Conservation (phyloP, 345 rosid genomes). For the Capsella bursapastoris region DNA sequence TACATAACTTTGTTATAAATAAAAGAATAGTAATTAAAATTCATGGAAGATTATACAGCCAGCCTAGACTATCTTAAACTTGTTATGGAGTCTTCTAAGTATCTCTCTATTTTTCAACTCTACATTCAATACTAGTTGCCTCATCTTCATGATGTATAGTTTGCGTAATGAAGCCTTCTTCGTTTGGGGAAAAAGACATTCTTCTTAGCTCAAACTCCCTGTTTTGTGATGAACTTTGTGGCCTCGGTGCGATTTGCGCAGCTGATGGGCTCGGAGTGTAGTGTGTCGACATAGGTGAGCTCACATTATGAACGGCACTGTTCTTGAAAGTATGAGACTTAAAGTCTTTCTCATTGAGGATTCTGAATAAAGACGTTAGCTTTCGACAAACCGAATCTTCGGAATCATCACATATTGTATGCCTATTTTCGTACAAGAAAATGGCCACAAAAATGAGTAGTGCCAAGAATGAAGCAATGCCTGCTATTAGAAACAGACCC, state of each 20-base stretch:
- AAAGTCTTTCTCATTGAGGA: conserved; percentile 47
- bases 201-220: conserved; percentile 38
- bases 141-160: conserved; percentile 1
- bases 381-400: conserved; percentile 40
- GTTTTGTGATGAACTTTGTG: conserved; percentile 20
- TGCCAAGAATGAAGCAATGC: conserved; percentile 46
- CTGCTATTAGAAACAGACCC: conserved; percentile 55
- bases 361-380: conserved; percentile 28
- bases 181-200: conserved; percentile 1
- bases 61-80: not conserved
- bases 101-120: not conserved
- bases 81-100: not conserved
- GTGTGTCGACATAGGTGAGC: conserved; percentile 33
- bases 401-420: conserved; percentile 26
- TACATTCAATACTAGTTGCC: conserved; percentile 18
- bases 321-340: conserved; percentile 44
- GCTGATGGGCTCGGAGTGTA: conserved; percentile 32
- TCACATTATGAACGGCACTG: conserved; percentile 23
- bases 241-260: conserved; percentile 23
- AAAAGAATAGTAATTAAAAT: not conserved
- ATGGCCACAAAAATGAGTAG: conserved; percentile 30
- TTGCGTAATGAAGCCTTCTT: conserved; percentile 11
- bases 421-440: conserved; percentile 35
- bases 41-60: not conserved
- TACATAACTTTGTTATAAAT: not conserved